phyloP scores from a whole-genome alignment of 2,329 filamentous ascomycete genomes.

The Fusarium citri region DNA sequence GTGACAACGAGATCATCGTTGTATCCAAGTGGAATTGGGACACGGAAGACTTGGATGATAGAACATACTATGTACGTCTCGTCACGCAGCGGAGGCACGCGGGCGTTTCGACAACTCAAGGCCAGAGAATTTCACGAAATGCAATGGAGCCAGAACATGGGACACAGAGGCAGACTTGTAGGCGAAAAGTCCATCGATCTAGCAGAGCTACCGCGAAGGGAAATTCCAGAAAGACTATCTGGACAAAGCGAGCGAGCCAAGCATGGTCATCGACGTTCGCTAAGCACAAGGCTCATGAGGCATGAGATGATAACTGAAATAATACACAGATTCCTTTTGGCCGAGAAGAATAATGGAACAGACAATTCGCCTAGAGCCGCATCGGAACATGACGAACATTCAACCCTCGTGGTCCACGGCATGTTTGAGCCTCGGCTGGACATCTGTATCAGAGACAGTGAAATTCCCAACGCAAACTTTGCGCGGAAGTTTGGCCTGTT shows the following conservation, averaged over 20 bases:
- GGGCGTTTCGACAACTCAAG: conserved; percentile 52
- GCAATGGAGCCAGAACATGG: conserved; percentile 53
- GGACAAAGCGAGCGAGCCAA: background rate
- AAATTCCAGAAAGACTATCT: background rate
- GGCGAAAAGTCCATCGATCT: conserved; percentile 48
- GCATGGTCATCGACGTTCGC: conserved; percentile 1
- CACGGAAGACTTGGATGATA: conserved; percentile 56
- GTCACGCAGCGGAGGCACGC: conserved; percentile 53
- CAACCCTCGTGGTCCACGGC: conserved; percentile 8
- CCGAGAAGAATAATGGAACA: conserved; percentile 2
- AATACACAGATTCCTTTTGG: conserved; percentile 15
- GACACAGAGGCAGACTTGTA: conserved; percentile 49
- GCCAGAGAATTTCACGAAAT: conserved; percentile 56
- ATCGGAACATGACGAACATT: background rate
- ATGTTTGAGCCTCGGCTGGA: conserved; percentile 21
- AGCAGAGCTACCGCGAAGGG: conserved; percentile 14
- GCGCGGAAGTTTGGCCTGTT: conserved; percentile 57
- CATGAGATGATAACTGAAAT: conserved; percentile 15
- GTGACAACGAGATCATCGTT: conserved; percentile 9
- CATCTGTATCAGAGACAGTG: conserved; percentile 47
- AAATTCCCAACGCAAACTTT: conserved; percentile 59
- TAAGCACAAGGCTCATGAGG: conserved; percentile 6
- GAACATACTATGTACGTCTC: conserved; percentile 58
- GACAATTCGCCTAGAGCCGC: background rate
- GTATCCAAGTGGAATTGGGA: conserved; percentile 48